phyloP scores from a whole-genome alignment of 2,329 filamentous ascomycete species.

The Cercospora citrullina region DNA sequence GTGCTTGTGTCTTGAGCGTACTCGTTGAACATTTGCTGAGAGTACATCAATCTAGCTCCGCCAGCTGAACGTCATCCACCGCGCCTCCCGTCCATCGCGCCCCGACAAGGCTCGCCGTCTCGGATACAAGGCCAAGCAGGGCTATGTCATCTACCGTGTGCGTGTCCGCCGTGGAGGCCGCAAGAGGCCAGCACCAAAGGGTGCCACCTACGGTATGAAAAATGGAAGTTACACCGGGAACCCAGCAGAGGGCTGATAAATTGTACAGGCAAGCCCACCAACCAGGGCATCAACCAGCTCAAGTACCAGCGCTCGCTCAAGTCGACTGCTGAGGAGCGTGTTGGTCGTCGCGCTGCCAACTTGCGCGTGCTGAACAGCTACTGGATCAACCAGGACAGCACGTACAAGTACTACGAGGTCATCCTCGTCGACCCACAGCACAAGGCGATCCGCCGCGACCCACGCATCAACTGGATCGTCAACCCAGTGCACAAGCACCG shows the following conservation, averaged over 20 bases:
- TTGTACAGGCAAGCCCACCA: conserved; percentile 92
- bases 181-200: conserved; percentile 95
- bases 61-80: conserved; percentile 99
- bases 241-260: conserved; percentile 29
- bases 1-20: conserved; percentile 58
- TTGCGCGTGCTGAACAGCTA: conserved; percentile 99
- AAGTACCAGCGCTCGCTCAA: conserved; percentile 99
- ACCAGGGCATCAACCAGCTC: conserved; percentile 99
- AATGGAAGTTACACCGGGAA: not conserved
- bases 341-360: conserved; percentile 98
- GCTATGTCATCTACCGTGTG: conserved; percentile 99
- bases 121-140: conserved; percentile 99
- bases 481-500: conserved; percentile 99
- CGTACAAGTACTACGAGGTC: conserved; percentile 99
- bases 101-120: conserved; percentile 99
- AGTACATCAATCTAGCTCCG: conserved; percentile 99
- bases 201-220: conserved; percentile 91
- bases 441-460: conserved; percentile 99
- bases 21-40: conserved; percentile 99
- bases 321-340: conserved; percentile 98
- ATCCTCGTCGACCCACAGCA: conserved; percentile 99
- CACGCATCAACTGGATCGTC: conserved; percentile 99
- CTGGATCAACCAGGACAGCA: conserved; percentile 99
- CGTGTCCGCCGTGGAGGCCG: conserved; percentile 98
- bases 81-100: conserved; percentile 94